These are phyloP conservation scores for Ustilago shanxiensis DNA, from an alignment of 1,284 basidiomycete species.

Conservation along the genomic window DNA sequence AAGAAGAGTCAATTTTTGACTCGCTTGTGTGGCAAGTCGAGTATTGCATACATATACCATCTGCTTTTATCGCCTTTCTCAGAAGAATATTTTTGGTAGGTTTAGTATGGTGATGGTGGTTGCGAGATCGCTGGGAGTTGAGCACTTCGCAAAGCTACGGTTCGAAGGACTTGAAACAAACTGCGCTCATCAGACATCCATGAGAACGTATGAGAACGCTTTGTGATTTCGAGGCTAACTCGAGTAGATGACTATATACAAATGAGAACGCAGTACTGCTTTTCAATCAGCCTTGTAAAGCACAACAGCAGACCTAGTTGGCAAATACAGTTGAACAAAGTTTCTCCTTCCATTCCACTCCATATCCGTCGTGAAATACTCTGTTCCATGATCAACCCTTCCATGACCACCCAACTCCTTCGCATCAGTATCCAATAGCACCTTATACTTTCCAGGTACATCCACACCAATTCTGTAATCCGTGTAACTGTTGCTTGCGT, in stretches of 20 bases:
- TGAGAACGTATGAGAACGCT: too few species aligned
- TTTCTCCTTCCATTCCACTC: slow-evolving; percentile 93
- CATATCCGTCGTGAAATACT: slow-evolving; percentile 84
- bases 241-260: too few species aligned
- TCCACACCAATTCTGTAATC: slow-evolving; percentile 95
- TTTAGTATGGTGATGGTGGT: too few species aligned
- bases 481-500: slow-evolving; percentile 85
- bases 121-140: too few species aligned
- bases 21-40: not conserved
- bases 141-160: too few species aligned
- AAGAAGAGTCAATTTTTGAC: not conserved
- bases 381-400: slow-evolving; percentile 77
- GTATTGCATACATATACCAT: not conserved
- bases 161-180: too few species aligned
- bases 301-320: slow-evolving; percentile 80
- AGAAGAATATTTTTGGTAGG: too few species aligned
- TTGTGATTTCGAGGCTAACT: too few species aligned
- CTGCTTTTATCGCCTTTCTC: too few species aligned
- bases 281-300: slow-evolving; percentile 69
- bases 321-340: slow-evolving; percentile 79
- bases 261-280: not conserved
- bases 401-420: slow-evolving; percentile 88
- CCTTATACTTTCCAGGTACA: slow-evolving; percentile 84
- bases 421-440: slow-evolving; percentile 82
- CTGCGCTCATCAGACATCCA: too few species aligned